A percentile compares a stretch with the other conserved stretches of the same genome.
phyloP scores from a whole-genome alignment of 441 rosid species.

The Kokia cookei region DNA sequence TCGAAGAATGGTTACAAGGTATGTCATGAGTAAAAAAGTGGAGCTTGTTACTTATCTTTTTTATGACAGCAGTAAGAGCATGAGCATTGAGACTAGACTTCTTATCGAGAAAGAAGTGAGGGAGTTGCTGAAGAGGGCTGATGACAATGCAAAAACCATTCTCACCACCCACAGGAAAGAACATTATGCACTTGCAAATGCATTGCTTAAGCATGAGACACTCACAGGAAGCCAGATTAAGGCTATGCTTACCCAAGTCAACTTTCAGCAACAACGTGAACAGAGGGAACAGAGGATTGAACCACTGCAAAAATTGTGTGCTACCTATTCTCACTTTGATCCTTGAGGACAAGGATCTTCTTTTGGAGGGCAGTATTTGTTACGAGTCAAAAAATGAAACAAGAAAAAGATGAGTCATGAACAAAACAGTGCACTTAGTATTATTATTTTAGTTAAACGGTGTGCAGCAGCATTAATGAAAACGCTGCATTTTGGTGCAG shows the following conservation, averaged over 20 bases:
- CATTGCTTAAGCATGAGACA: constrained; percentile 75
- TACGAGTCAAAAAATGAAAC: too few relatives aligned
- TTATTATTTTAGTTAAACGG: too few relatives aligned
- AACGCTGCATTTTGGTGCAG: too few relatives aligned
- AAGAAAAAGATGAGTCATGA: too few relatives aligned
- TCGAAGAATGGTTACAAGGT: constrained; percentile 81
- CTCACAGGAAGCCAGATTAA: constrained; percentile 78
- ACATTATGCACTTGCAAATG: constrained; percentile 76
- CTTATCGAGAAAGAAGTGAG: constrained; percentile 87
- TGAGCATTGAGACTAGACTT: constrained; percentile 93
- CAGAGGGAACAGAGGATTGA: constrained; percentile 47
- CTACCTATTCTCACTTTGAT: too few relatives aligned
- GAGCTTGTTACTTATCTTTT: constrained; percentile 76
- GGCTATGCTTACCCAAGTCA: constrained; percentile 54
- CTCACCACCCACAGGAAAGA: constrained; percentile 71
- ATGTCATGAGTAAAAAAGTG: constrained; percentile 89
- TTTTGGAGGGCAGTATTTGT: too few relatives aligned
- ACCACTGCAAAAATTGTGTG: background rate
- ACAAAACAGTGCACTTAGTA: too few relatives aligned
- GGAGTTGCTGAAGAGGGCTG: constrained; percentile 62
- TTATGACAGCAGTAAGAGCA: constrained; percentile 79
- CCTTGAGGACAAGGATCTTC: too few relatives aligned
- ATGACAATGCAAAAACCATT: constrained; percentile 74
- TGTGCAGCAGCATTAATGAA: too few relatives aligned
- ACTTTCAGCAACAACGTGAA: constrained; percentile 42